Percentiles rank a stretch among this genome's conserved stretches.
These are phyloP conservation scores for Cadophora luteo-olivacea DNA, from an alignment of 2,329 filamentous ascomycete genomes.

Conservation along the genomic window DNA sequence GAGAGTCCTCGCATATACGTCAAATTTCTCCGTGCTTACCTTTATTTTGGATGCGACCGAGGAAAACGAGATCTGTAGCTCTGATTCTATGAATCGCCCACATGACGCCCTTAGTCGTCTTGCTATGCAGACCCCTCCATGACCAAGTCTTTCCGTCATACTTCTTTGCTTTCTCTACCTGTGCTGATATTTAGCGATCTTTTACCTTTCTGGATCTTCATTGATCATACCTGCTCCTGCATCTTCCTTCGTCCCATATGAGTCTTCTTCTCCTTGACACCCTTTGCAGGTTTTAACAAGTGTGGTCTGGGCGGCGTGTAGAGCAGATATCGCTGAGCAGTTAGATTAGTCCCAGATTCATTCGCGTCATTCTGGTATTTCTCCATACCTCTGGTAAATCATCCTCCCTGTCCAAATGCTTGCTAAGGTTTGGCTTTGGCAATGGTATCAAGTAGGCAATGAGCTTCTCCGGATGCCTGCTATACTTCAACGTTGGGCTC, in stretches of 20 bases:
- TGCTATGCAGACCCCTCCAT: constrained; percentile 26
- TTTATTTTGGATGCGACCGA: constrained; percentile 26
- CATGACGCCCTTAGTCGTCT: constrained; percentile 24
- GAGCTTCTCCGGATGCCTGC: constrained; percentile 24
- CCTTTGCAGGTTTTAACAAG: constrained; percentile 25
- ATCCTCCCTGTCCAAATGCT: constrained; percentile 4
- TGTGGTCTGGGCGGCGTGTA: constrained; percentile 30
- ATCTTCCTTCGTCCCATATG: constrained; percentile 21
- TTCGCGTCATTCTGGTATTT: not conserved
- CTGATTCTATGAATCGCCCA: constrained; percentile 27
- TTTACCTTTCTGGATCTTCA: not conserved
- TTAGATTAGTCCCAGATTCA: not conserved
- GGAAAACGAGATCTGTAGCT: constrained; percentile 29
- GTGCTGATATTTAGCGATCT: not conserved
- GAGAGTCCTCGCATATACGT: too few species aligned
- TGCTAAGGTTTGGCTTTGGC: constrained; percentile 24
- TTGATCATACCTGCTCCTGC: constrained; percentile 27
- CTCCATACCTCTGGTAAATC: constrained; percentile 14
- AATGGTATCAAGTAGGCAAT: constrained; percentile 30
- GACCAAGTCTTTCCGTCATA: constrained; percentile 29
- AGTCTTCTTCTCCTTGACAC: constrained; percentile 25
- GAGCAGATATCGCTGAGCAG: constrained; percentile 22
- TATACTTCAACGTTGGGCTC: constrained; percentile 15
- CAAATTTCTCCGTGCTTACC: constrained; percentile 19
- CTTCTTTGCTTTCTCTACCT: constrained; percentile 29